phyloP scores from a whole-genome alignment of 345 rosid genomes.

The Balakata baccata region DNA sequence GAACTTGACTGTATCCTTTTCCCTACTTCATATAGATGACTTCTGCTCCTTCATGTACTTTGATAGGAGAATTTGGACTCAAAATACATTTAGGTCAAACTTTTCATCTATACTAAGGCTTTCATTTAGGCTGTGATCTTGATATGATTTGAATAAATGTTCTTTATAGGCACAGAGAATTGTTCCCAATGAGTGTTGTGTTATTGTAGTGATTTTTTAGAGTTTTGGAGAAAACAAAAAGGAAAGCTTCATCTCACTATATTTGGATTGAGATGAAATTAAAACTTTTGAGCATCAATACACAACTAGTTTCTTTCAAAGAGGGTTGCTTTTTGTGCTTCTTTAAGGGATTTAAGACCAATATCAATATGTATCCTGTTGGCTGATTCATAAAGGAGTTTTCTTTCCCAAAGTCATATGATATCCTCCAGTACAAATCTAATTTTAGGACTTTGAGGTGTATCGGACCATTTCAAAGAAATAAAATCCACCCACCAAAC shows the following conservation, averaged over 20 bases:
- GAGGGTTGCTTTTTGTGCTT: not conserved
- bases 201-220: too few species aligned
- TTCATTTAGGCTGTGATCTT: too few species aligned
- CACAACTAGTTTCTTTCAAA: not conserved
- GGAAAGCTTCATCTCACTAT: not conserved
- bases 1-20: too few species aligned
- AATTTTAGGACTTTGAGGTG: not conserved
- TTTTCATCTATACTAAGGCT: too few species aligned
- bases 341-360: not conserved
- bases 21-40: too few species aligned
- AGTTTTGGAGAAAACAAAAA: not conserved
- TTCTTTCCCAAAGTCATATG: not conserved
- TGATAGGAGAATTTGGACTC: too few species aligned
- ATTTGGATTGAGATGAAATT: not conserved
- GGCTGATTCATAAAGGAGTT: not conserved
- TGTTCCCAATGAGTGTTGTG: too few species aligned
- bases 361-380: too few species aligned
- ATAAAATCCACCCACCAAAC: not conserved
- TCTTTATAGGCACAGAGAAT: too few species aligned
- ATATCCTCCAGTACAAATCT: not conserved
- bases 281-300: not conserved
- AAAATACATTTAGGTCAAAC: too few species aligned
- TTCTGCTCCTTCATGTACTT: too few species aligned
- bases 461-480: not conserved
- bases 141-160: too few species aligned